Evolutionary conservation across 768 basidiomycete species (phyloP).

Genomic region (Mycena maculata): DNA sequence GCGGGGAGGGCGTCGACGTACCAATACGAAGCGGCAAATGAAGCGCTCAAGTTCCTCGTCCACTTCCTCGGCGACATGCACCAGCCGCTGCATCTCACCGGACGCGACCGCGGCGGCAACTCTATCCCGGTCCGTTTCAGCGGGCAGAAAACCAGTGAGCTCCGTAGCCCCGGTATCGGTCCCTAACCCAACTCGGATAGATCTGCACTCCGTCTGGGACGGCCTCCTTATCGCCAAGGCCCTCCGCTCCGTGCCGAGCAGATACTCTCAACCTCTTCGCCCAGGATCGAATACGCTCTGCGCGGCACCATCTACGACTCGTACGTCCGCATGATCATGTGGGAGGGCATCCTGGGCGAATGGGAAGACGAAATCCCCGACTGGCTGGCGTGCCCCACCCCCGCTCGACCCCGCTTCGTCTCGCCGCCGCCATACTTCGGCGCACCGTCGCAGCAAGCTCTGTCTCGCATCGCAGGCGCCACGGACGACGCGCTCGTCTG

Average conservation of each 20-base stretch:
- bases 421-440: conserved; percentile 8
- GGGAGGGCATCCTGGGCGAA: conserved; percentile 81
- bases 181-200: conserved; percentile 43
- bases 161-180: background rate
- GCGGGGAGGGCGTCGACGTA: conserved; percentile 36
- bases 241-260: conserved; percentile 75
- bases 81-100: conserved; percentile 91
- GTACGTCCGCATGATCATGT: conserved; percentile 87
- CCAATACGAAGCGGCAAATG: conserved; percentile 61
- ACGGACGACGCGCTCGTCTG: conserved; percentile 73
- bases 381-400: conserved; percentile 80
- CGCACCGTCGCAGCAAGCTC: conserved; percentile 44
- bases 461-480: conserved; percentile 27
- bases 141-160: conserved; percentile 75
- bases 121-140: conserved; percentile 79
- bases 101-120: conserved; percentile 92
- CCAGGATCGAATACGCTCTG: conserved; percentile 72
- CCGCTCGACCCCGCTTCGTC: conserved; percentile 4
- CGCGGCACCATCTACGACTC: conserved; percentile 90
- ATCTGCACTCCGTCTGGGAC: conserved; percentile 94
- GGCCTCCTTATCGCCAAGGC: conserved; percentile 82
- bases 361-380: conserved; percentile 68
- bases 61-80: conserved; percentile 97
- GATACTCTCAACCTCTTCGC: conserved; percentile 78
- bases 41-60: conserved; percentile 91